Evolutionary conservation across 2,329 filamentous ascomycete species (phyloP), one percentile per base, ranked within the genome.

Genomic region (Cytospora mali): DNA sequence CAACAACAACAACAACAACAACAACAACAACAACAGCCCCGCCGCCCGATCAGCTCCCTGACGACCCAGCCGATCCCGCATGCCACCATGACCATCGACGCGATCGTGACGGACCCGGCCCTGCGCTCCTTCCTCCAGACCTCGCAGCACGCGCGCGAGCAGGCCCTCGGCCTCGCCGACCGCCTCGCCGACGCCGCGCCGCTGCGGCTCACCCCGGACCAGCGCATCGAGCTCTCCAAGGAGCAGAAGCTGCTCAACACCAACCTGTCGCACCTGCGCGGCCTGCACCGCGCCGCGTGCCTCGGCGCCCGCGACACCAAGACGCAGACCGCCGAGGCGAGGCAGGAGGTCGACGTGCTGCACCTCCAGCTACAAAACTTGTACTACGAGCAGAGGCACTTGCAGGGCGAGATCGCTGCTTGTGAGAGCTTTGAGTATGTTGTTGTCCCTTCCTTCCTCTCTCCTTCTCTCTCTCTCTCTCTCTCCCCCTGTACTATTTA

Each of bases 351-450:
- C 67, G 95, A 99, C 74, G 87, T 89, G 55, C 81, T 99, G 65
- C 93, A 98, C 73, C 82, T 99, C 42, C 91, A 96, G 72, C 82
- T 99, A 61, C 94, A 98, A 76, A 99, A 99, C 72, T 80, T 99
- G 9, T 96, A 95, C 75, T 99, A 99, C 73, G 94, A 99, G 76
- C 93, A 98, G 78, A 84, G 92, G 60, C 93, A 97, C 75, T 79
- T 99, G 60, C 87, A 91, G 67, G 91, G 91, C 55, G 95, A 99
- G 77, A 98, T 99, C 65, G 81, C 86, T 0, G 92, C 91, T 10
- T 98, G 95, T 75, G 91, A 97, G 73, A 90, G 88, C 57, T 97
- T 96, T 70, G 91, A 97, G 92, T 96, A 79, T 66, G 91, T 84
- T 3, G 21, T 54, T 21, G 4, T 18, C 31, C 0, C 18, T 4